These are phyloP conservation scores for Cucurbita ficifolia DNA, from an alignment of 306 rosid species.

Conservation along the genomic window DNA sequence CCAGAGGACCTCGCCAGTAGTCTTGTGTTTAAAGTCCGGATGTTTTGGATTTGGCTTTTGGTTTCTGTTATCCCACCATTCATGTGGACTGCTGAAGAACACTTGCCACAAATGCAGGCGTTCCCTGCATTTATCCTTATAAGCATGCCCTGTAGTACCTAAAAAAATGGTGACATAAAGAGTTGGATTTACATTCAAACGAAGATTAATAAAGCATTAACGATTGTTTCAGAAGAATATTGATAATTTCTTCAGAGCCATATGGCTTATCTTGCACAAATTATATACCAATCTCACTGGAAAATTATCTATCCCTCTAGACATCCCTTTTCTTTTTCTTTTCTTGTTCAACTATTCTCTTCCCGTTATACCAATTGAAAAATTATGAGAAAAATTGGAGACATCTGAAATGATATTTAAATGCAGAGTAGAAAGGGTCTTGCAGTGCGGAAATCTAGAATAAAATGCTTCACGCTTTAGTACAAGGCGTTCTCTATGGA, in stretches of 20 bases:
- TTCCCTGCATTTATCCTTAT: constrained; percentile 13
- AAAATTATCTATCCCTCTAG: no score
- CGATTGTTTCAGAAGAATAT: not conserved
- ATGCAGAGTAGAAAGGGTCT: not conserved
- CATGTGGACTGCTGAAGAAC: constrained; percentile 52
- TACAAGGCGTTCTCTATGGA: not conserved
- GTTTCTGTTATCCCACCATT: constrained; percentile 78
- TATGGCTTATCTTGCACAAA: not conserved
- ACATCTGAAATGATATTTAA: not conserved
- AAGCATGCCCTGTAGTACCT: constrained; percentile 14
- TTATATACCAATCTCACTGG: not conserved
- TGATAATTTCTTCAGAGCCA: not conserved
- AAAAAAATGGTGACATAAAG: not conserved
- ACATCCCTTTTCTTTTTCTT: not conserved
- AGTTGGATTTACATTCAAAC: not conserved
- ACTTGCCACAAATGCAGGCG: constrained; percentile 70
- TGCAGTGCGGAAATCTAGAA: not conserved
- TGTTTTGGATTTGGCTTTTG: constrained; percentile 25
- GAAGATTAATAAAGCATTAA: not conserved
- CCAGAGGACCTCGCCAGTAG: constrained; percentile 64
- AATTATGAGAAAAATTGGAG: not conserved
- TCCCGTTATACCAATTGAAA: not conserved
- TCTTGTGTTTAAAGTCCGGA: constrained; percentile 69
- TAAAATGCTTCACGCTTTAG: not conserved
- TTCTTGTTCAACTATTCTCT: not conserved